Evolutionary conservation across 2,329 filamentous ascomycete species (phyloP).

Genomic region (Diaporthe ilicicola): DNA sequence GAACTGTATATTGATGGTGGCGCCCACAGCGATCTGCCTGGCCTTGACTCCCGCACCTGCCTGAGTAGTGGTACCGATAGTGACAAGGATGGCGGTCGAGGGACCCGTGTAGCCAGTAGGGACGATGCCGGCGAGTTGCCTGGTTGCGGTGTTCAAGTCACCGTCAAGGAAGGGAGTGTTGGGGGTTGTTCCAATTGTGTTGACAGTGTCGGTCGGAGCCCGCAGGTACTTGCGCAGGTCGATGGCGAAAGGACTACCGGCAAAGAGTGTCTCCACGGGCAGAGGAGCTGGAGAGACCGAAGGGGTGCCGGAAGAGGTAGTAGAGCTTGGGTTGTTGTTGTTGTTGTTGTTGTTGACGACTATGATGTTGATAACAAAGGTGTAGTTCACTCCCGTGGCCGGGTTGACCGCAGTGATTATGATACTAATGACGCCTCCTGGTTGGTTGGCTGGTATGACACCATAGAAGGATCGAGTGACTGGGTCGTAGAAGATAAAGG

Average conservation of each 20-base stretch:
- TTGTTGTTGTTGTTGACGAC: not conserved
- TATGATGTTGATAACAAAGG: not conserved
- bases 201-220: not conserved
- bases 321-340: not conserved
- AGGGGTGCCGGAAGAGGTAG: not conserved
- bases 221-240: not conserved
- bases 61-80: not conserved
- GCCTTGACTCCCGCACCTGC: not conserved
- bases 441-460: not conserved
- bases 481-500: conserved; percentile 15
- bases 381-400: not conserved
- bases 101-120: not conserved
- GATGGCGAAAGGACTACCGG: conserved; percentile 4
- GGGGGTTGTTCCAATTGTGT: not conserved
- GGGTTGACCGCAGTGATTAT: not conserved
- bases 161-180: conserved; percentile 2
- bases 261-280: not conserved
- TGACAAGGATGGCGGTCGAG: not conserved
- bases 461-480: conserved; percentile 22
- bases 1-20: not conserved
- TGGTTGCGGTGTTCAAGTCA: not conserved
- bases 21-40: not conserved
- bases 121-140: not conserved
- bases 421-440: not conserved
- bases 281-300: not conserved